These are phyloP conservation scores for Coniochaeta ligniaria DNA, from an alignment of 2,329 filamentous ascomycete genomes.

Conservation along the genomic window DNA sequence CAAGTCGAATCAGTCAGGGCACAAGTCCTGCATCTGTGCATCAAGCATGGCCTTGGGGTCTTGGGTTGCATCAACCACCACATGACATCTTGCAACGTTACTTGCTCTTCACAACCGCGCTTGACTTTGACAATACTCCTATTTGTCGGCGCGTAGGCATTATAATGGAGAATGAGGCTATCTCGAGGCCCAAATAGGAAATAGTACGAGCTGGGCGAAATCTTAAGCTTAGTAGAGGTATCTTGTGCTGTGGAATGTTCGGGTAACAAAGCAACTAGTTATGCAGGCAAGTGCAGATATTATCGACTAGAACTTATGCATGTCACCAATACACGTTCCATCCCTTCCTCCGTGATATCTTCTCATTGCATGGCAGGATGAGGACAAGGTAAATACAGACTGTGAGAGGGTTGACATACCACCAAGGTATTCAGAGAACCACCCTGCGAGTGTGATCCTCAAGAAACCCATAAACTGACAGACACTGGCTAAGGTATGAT, in stretches of 20 bases:
- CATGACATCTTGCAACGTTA: slow-evolving; percentile 1
- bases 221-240: neutral
- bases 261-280: too few species aligned
- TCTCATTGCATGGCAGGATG: neutral
- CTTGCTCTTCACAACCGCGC: neutral
- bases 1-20: neutral
- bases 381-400: neutral
- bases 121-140: neutral
- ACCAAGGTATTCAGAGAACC: neutral
- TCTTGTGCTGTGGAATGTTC: neutral
- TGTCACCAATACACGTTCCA: neutral
- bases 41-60: neutral
- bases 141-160: neutral
- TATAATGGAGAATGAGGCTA: neutral
- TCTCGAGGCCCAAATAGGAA: neutral
- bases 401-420: neutral
- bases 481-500: too few species aligned
- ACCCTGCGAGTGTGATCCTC: neutral
- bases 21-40: neutral
- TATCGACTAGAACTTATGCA: neutral
- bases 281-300: neutral
- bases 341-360: neutral
- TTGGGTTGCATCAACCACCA: neutral
- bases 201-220: neutral
- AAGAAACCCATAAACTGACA: too few species aligned